Evolutionary conservation across 2,329 filamentous ascomycete genomes (phyloP), one percentile per base, ranked within the genome.

Genomic region (Fusarium sororula): DNA sequence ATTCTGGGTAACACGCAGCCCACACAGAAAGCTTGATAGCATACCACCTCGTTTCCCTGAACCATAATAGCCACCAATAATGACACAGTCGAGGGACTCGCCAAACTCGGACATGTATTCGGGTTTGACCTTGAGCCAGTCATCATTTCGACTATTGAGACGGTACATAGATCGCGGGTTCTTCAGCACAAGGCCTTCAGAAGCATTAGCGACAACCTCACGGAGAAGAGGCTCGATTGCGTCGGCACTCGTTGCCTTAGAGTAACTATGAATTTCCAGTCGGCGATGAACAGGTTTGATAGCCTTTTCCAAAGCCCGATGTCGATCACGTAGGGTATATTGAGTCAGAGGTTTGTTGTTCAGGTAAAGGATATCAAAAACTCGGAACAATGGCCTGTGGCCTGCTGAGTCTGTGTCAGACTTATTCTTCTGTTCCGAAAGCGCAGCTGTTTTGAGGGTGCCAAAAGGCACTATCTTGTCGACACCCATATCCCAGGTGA

Each of bases 101-200:
- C 96, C 96, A 80, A 96, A 98, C 72, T 98, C 96, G 5, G 92
- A 92, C 95, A 98, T 98, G 82, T 99, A 99, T 74, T 99, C 96
- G 3, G 96, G 96, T 79, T 99, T 99, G 14, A 99, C 95, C 81
- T 99, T 99, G 84, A 98, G 92, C 96, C 96, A 99, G 82, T 98
- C 94, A 77, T 97, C 94, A 78, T 97, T 96, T 54, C 96, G 92
- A 75, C 94, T 93, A 79, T 97, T 98, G 15, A 98, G 87, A 12
- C 90, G 89, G 81, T 99, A 99, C 78, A 90, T 88, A 1, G 95
- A 97, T 10, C 92, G 88, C 13, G 96, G 96, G 72, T 98, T 98
- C 85, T 99, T 99, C 59, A 98, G 84, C 0, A 99, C 95, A 2
- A 98, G 86, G 4, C 96, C 96, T 81, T 98, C 96, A 0, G 93